phyloP scores from a whole-genome alignment of 2,329 filamentous ascomycete genomes.

The Phoma sp. region DNA sequence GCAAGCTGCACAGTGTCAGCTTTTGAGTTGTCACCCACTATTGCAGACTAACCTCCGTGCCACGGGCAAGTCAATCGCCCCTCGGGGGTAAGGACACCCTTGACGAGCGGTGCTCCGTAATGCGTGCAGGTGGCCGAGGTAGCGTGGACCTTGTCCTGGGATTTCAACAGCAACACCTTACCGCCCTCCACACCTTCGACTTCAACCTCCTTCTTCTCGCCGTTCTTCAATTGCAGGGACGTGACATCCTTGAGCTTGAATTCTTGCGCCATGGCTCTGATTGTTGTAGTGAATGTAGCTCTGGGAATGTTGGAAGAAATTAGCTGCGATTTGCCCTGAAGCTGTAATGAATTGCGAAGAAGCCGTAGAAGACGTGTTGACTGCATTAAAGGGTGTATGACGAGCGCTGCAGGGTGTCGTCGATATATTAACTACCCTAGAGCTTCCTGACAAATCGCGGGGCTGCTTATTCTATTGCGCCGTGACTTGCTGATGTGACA shows the following conservation, averaged over 20 bases:
- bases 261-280: slow-evolving; percentile 53
- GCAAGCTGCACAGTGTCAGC: slow-evolving; percentile 67
- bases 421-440: slow-evolving; percentile 9
- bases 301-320: slow-evolving; percentile 21
- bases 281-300: slow-evolving; percentile 35
- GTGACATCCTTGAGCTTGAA: slow-evolving; percentile 75
- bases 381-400: slow-evolving; percentile 31
- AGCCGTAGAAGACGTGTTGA: slow-evolving; percentile 32
- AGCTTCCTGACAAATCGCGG: slow-evolving; percentile 14
- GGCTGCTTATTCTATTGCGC: slow-evolving; percentile 16
- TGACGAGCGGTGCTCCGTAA: slow-evolving; percentile 87
- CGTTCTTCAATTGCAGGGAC: slow-evolving; percentile 74
- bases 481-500: slow-evolving; percentile 23
- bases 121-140: slow-evolving; percentile 84
- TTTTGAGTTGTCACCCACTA: slow-evolving; percentile 11
- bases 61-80: slow-evolving; percentile 92
- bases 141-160: slow-evolving; percentile 76
- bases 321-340: slow-evolving; percentile 19
- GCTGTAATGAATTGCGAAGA: slow-evolving; percentile 30
- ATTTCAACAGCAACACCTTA: slow-evolving; percentile 86
- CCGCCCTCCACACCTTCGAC: slow-evolving; percentile 86
- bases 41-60: slow-evolving; percentile 77
- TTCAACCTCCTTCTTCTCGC: slow-evolving; percentile 86
- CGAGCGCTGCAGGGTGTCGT: slow-evolving; percentile 13
- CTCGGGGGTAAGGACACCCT: slow-evolving; percentile 81